Evolutionary conservation across 176 grass and related monocot genomes (phyloP).

Genomic region (Musa itinerans): DNA sequence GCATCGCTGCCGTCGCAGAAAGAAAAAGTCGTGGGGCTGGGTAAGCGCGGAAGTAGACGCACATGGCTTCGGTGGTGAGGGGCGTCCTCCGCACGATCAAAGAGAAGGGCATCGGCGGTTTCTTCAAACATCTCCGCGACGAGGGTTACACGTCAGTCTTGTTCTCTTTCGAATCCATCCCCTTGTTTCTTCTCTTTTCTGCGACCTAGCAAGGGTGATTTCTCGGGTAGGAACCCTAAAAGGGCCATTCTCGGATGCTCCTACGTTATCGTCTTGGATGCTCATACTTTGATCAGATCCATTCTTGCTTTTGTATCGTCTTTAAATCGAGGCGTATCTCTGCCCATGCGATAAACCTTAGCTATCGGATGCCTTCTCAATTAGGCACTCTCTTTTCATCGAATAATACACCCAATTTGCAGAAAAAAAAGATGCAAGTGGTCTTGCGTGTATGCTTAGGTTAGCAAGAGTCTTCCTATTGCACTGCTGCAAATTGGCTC

Average conservation of each 20-base stretch:
- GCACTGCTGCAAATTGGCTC: not conserved
- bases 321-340: not conserved
- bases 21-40: not conserved
- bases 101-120: constrained; percentile 70
- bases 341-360: not conserved
- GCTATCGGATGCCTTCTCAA: too few relatives aligned
- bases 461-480: too few relatives aligned
- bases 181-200: not conserved
- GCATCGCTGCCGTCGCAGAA: too few relatives aligned
- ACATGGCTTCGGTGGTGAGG: constrained; percentile 69
- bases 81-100: constrained; percentile 53
- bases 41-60: not conserved
- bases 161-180: not conserved
- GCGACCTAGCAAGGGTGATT: not conserved
- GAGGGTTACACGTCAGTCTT: constrained; percentile 70
- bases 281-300: not conserved
- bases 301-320: not conserved
- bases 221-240: not conserved
- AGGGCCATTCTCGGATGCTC: not conserved
- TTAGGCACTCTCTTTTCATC: too few relatives aligned
- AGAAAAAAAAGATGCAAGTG: too few relatives aligned
- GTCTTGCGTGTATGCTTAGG: too few relatives aligned
- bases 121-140: constrained; percentile 48
- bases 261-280: too few relatives aligned
- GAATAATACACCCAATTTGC: too few relatives aligned